Base-by-base conservation (phyloP, 305 asterid genomes). In the Fraxinus xanthoxyloides region DNA sequence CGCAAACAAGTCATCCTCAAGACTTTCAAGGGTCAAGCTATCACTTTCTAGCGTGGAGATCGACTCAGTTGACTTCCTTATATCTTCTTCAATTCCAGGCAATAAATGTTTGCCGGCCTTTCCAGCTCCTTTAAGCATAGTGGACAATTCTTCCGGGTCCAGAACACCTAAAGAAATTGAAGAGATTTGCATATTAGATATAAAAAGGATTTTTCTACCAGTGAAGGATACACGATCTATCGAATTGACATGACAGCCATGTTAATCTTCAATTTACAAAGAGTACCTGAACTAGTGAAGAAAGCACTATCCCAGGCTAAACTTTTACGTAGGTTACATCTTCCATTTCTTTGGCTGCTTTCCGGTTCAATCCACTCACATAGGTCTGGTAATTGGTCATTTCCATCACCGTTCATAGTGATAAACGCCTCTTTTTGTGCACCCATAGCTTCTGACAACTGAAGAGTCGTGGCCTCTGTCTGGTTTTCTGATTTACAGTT, bases 291-390 rank as follows among this genome's bases (percentile, higher is more conserved):
- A 88, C 87, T 90, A 9, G 94, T 96, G 86, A 93, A 94, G 93
- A 96, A 96, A 77, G 99, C 99, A 84, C 89, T 90, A 84, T 96
- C 98, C 99, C 99, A 96, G 35, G 98, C 99, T 85, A 96, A 86
- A 89, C 99, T 96, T 87, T 94, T 90, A 13, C 98, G 97, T 88
- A 92, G 81, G 81, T 96, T 93, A 86, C 89, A 93, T 87, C 91
- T 94, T 75, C 92, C 92, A 54, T 82, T 90, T 78, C 87, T 80
- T 70, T 82, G 85, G 67, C 74, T 78, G 56, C 84, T 84, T 76
- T 84, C 87, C 26, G 93, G 96, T 78, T 93, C 98, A 10, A 9
- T 70, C 4, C 93, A 89, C 78, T 87, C 92, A 32, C 70, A 86
- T 81, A 91, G 83, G 82, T 89, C 86, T 0, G 97, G 92, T 61